Percentiles rank a stretch among this genome's conserved stretches.
Evolutionary conservation across 805 yeast species (phyloP).

Genomic region (Lipomyces chichibuensis): DNA sequence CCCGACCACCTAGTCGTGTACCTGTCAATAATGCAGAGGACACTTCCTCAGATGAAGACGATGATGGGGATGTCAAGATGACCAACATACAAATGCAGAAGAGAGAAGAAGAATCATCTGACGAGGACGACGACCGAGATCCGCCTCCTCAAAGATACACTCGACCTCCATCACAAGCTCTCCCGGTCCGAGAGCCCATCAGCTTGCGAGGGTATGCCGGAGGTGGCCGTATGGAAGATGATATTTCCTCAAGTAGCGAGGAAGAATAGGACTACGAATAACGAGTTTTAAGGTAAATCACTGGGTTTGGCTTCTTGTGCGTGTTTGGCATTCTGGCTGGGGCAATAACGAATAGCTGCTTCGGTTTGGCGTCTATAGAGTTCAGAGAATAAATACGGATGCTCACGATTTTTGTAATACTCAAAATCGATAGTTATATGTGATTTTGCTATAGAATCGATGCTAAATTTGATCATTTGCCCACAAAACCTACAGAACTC

Average conservation of each 20-base stretch:
- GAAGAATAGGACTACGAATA: conserved; percentile 28
- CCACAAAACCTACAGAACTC: too few species aligned
- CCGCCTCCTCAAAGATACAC: background rate
- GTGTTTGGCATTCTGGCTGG: background rate
- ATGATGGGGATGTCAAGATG: conserved; percentile 13
- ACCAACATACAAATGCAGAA: conserved; percentile 15
- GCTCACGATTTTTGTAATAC: too few species aligned
- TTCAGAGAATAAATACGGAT: background rate
- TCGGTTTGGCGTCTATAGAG: conserved; percentile 1
- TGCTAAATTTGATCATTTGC: too few species aligned
- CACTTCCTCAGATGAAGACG: conserved; percentile 27
- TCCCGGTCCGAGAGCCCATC: conserved; percentile 28
- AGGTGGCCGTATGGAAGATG: conserved; percentile 32
- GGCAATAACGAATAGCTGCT: background rate
- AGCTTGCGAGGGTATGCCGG: conserved; percentile 37
- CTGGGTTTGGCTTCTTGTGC: background rate
- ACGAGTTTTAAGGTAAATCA: background rate
- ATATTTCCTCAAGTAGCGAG: conserved; percentile 36
- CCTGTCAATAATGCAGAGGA: conserved; percentile 2
- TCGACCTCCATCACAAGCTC: background rate
- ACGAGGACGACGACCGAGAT: conserved; percentile 20
- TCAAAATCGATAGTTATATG: too few species aligned
- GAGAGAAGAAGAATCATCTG: conserved; percentile 28
- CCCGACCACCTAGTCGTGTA: background rate
- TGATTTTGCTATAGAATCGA: too few species aligned